Percentiles rank a stretch among this genome's conserved stretches.
These are phyloP conservation scores for Arthrobotrys iridis DNA, from an alignment of 2,329 filamentous ascomycete species.

Conservation along the genomic window DNA sequence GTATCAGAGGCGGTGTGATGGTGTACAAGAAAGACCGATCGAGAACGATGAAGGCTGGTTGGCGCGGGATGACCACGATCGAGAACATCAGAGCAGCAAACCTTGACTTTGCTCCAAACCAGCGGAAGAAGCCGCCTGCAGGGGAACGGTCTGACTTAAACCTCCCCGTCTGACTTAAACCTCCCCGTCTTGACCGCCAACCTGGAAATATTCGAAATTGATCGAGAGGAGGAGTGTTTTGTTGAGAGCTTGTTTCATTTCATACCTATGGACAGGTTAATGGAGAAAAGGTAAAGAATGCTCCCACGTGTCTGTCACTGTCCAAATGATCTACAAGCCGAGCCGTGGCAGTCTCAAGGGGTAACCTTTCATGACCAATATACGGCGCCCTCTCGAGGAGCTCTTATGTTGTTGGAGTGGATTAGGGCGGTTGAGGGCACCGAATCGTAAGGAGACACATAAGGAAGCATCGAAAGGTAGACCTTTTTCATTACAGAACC, in stretches of 20 bases:
- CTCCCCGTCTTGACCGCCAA: not conserved
- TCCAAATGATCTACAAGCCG: not conserved
- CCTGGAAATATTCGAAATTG: not conserved
- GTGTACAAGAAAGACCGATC: no score
- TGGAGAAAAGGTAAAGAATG: no score
- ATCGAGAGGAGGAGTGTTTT: not conserved
- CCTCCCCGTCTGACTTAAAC: not conserved
- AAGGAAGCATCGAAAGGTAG: not conserved
- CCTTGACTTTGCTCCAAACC: not conserved
- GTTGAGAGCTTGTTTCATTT: no score
- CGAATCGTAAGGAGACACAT: slow-evolving; percentile 6
- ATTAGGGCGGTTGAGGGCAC: not conserved
- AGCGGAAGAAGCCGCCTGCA: not conserved
- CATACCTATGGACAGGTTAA: no score
- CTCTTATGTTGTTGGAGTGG: not conserved
- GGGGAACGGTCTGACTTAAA: not conserved
- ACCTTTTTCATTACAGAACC: slow-evolving; percentile 2
- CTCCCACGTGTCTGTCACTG: no score
- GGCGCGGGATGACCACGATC: not conserved
- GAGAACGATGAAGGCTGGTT: not conserved
- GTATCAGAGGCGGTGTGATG: not conserved
- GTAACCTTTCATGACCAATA: not conserved
- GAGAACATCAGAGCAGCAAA: not conserved
- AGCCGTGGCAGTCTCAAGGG: not conserved
- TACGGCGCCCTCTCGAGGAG: not conserved